Evolutionary conservation across 805 yeast genomes (phyloP).

Genomic region (Pichia californica): DNA sequence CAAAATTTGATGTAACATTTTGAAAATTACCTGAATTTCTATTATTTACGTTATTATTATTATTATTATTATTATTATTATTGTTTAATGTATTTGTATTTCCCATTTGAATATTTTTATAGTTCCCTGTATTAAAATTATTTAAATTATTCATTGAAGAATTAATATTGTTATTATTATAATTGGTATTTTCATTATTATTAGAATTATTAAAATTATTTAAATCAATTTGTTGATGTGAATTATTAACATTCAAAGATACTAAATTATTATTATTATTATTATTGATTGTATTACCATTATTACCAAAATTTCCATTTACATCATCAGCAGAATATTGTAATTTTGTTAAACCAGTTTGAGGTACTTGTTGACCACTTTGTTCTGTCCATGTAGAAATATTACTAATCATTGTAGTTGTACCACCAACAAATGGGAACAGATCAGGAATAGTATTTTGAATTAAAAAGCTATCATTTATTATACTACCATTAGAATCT

Average conservation of each 20-base stretch:
- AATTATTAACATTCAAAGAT: too few species aligned
- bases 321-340: conserved; percentile 11
- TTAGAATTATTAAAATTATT: conserved; percentile 1
- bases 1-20: too few species aligned
- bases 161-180: conserved; percentile 1
- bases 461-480: conserved; percentile 13
- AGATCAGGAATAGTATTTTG: conserved; percentile 24
- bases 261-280: background rate
- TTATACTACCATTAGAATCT: background rate
- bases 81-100: background rate
- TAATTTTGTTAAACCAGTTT: conserved; percentile 28
- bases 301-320: background rate
- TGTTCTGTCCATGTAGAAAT: conserved; percentile 56
- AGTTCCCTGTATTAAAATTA: background rate
- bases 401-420: conserved; percentile 55
- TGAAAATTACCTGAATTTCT: too few species aligned
- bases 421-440: conserved; percentile 37
- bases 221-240: too few species aligned
- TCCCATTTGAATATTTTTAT: background rate
- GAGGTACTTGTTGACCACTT: conserved; percentile 35
- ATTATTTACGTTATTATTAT: too few species aligned
- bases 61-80: too few species aligned
- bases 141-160: background rate
- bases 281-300: background rate
- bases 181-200: background rate